Evolutionary conservation across 2,329 filamentous ascomycete species (phyloP).

Genomic region (Neonectria magnoliae): DNA sequence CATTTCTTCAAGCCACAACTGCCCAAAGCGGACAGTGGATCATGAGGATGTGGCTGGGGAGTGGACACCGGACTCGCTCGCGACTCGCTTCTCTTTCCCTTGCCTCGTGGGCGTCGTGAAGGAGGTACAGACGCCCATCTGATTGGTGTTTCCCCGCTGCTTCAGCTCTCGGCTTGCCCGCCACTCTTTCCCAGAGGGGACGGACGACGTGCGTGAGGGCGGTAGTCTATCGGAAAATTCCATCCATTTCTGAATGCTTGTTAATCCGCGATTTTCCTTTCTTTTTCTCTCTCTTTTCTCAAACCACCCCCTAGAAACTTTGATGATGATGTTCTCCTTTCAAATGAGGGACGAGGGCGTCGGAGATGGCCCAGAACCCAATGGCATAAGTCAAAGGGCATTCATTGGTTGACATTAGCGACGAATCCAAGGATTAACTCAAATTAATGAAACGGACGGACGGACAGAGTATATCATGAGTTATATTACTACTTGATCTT

Average conservation of each 20-base stretch:
- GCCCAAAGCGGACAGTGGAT: neutral
- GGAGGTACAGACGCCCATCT: conserved; percentile 11
- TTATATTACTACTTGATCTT: neutral
- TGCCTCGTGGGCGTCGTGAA: neutral
- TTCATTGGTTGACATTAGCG: neutral
- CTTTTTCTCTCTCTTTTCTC: neutral
- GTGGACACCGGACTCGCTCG: neutral
- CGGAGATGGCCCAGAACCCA: conserved; percentile 20
- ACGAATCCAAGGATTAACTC: neutral
- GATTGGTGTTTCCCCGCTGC: conserved; percentile 28
- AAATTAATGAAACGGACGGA: neutral
- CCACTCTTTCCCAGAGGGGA: conserved; percentile 37
- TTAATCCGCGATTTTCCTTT: neutral
- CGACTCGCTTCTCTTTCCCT: conserved; percentile 2
- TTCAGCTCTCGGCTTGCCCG: conserved; percentile 45
- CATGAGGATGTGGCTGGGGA: neutral
- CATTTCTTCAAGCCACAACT: neutral
- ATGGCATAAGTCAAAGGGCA: neutral
- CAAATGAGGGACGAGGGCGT: conserved; percentile 32
- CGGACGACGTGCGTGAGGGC: conserved; percentile 30
- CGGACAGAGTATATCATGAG: neutral
- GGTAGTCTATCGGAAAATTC: conserved; percentile 37
- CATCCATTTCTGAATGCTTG: conserved; percentile 22
- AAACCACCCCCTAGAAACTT: neutral
- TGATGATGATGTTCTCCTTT: neutral